These are phyloP conservation scores for Venturia asperata DNA, from an alignment of 2,329 filamentous ascomycete species.

Conservation along the genomic window DNA sequence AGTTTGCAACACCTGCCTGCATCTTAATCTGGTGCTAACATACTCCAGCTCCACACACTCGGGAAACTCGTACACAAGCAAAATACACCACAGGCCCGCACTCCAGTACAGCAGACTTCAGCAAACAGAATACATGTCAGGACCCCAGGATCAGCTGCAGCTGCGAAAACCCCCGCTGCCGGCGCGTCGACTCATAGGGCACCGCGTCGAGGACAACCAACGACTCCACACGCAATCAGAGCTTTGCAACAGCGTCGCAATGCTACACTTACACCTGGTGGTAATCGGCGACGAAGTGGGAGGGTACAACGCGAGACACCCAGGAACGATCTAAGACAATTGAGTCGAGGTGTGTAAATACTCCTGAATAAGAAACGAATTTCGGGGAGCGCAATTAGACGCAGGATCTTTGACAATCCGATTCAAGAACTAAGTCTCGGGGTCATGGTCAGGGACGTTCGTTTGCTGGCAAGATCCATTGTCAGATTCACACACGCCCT, in stretches of 20 bases:
- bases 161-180: background rate
- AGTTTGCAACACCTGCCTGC: background rate
- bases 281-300: conserved; percentile 43
- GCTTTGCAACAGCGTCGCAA: conserved; percentile 46
- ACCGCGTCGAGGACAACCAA: conserved; percentile 31
- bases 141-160: conserved; percentile 16
- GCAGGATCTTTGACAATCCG: background rate
- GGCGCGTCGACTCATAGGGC: conserved; percentile 9
- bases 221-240: conserved; percentile 49
- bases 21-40: background rate
- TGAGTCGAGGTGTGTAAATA: conserved; percentile 37
- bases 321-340: conserved; percentile 46
- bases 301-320: conserved; percentile 48
- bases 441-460: background rate
- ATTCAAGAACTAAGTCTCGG: background rate
- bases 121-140: conserved; percentile 9
- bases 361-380: background rate
- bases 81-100: conserved; percentile 15
- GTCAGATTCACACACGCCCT: background rate
- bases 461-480: background rate
- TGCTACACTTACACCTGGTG: conserved; percentile 44
- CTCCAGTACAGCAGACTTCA: conserved; percentile 10
- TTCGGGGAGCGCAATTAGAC: background rate
- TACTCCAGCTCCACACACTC: conserved; percentile 13
- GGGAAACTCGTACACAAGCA: conserved; percentile 10